A percentile compares a stretch with the other conserved stretches of the same genome.
Conservation (phyloP, 2,329 filamentous ascomycete genomes). For the Microsporum canis region DNA sequence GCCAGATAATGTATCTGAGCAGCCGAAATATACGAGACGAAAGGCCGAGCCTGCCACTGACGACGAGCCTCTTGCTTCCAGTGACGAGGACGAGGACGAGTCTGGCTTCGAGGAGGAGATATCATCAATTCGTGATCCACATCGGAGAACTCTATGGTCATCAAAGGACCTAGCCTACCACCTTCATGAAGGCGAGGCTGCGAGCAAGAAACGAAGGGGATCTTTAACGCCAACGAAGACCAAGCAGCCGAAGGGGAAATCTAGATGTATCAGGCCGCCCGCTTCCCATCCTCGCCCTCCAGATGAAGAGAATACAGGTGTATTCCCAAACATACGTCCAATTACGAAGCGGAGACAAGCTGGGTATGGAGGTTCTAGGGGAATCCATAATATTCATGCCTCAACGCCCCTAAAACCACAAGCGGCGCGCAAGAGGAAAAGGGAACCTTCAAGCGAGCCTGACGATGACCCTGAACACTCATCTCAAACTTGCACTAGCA, state of each 20-base stretch:
- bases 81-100: constrained; percentile 17
- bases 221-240: background rate
- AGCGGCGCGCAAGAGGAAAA: background rate
- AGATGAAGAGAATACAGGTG: background rate
- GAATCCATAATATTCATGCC: background rate
- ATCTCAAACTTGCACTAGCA: background rate
- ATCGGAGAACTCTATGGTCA: constrained; percentile 4
- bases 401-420: background rate
- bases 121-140: background rate
- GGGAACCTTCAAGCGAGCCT: background rate
- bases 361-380: background rate
- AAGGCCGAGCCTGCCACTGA: constrained; percentile 22
- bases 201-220: constrained; percentile 4
- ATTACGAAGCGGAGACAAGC: no score
- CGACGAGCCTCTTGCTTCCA: constrained; percentile 27
- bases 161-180: constrained; percentile 2
- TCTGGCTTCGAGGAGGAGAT: constrained; percentile 6
- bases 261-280: background rate
- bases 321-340: background rate
- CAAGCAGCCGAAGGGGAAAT: background rate
- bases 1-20: background rate
- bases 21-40: constrained; percentile 5
- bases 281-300: background rate
- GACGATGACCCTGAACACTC: background rate
- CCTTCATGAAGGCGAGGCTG: background rate